A percentile compares a stretch with the other conserved stretches of the same genome.
Conservation (phyloP, 345 rosid species). For the Acer saccharum region DNA sequence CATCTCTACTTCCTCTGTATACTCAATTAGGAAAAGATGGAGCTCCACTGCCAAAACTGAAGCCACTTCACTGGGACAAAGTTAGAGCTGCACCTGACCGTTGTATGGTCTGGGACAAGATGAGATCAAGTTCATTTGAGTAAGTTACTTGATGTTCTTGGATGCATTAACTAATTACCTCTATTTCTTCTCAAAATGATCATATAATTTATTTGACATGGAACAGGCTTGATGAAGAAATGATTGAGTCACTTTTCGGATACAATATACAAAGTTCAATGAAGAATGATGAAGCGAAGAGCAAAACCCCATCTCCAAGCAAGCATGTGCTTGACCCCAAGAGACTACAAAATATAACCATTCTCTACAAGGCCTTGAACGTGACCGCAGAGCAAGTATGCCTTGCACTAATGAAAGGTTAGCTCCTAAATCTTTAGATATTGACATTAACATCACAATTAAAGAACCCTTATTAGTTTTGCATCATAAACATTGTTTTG, state of each 20-base stretch:
- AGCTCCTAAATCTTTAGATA: neutral
- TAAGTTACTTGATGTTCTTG: conserved; percentile 39
- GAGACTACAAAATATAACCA: conserved; percentile 88
- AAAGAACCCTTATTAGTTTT: too few species aligned
- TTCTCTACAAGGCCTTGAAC: conserved; percentile 82
- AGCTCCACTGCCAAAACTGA: conserved; percentile 75
- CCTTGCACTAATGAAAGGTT: conserved; percentile 74
- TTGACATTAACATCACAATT: neutral
- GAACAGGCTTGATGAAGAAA: conserved; percentile 91
- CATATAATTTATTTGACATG: neutral
- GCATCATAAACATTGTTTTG: neutral
- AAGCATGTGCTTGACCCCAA: conserved; percentile 93
- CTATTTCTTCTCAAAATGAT: conserved; percentile 4
- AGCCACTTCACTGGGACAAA: conserved; percentile 99
- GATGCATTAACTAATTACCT: neutral
- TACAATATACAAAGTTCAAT: conserved; percentile 60
- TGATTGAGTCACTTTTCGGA: conserved; percentile 95
- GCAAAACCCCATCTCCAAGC: conserved; percentile 89
- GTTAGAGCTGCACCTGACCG: conserved; percentile 93
- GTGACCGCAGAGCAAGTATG: conserved; percentile 78
- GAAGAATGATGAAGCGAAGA: conserved; percentile 71
- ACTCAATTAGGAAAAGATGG: conserved; percentile 71
- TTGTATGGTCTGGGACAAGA: conserved; percentile 91
- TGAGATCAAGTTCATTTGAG: conserved; percentile 94
- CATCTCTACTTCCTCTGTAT: conserved; percentile 48